phyloP scores from a whole-genome alignment of 2,329 filamentous ascomycete species.

The Zasmidium cellare region DNA sequence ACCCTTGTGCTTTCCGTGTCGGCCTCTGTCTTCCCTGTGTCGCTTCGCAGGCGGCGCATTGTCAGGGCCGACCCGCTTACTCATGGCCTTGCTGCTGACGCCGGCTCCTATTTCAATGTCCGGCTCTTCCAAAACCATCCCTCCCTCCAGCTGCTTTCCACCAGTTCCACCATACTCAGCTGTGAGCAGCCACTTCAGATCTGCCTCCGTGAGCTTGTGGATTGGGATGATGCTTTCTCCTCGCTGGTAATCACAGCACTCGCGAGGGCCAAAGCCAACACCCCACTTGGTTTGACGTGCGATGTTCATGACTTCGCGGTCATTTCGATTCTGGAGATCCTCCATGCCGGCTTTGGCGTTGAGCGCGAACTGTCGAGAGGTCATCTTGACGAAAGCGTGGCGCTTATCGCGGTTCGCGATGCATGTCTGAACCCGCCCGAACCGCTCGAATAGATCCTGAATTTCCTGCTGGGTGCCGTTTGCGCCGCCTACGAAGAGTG shows the following conservation, averaged over 20 bases:
- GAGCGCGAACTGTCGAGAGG: constrained; percentile 81
- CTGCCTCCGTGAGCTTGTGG: constrained; percentile 87
- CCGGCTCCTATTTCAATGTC: constrained; percentile 98
- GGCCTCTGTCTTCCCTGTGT: constrained; percentile 26
- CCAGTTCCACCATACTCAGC: constrained; percentile 93
- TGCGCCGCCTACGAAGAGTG: constrained; percentile 93
- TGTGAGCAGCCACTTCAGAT: constrained; percentile 94
- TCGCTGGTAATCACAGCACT: constrained; percentile 93
- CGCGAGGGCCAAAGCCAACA: constrained; percentile 92
- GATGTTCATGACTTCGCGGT: constrained; percentile 69
- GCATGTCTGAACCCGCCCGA: constrained; percentile 89
- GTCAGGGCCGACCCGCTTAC: constrained; percentile 37
- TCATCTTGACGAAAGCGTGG: constrained; percentile 99
- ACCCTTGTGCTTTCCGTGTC: constrained; percentile 25
- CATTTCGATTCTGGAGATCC: constrained; percentile 78
- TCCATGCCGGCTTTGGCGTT: constrained; percentile 86
- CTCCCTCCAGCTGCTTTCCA: constrained; percentile 73
- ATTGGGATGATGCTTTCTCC: constrained; percentile 94
- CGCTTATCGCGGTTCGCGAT: constrained; percentile 98
- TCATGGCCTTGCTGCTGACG: constrained; percentile 78
- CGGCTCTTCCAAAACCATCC: constrained; percentile 91
- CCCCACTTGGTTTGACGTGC: constrained; percentile 84
- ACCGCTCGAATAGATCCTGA: constrained; percentile 74
- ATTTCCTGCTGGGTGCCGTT: constrained; percentile 77
- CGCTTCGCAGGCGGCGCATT: constrained; percentile 30